phyloP scores from a whole-genome alignment of 495 filamentous ascomycete species.

The Xylaria acuta region DNA sequence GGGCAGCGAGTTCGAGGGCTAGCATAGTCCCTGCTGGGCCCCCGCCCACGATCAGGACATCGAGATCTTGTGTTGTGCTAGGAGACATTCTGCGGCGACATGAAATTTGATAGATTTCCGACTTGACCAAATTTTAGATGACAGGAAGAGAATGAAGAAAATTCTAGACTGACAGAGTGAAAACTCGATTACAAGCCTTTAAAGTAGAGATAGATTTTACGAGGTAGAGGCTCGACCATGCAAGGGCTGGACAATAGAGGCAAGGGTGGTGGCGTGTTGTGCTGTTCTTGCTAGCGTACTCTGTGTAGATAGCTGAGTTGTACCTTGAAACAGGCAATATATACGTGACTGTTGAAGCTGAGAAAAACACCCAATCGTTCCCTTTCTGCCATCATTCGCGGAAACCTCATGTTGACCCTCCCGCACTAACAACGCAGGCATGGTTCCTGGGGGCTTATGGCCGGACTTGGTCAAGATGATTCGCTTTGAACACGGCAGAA shows the following conservation, averaged over 20 bases:
- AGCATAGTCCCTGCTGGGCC: conserved; percentile 39
- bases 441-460: background rate
- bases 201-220: background rate
- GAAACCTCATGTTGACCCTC: background rate
- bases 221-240: background rate
- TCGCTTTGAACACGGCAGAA: conserved; percentile 44
- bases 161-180: background rate
- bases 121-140: background rate
- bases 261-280: background rate
- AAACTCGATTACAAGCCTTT: background rate
- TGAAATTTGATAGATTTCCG: background rate
- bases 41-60: conserved; percentile 41
- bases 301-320: background rate
- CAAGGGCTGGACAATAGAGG: background rate
- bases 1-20: conserved; percentile 36
- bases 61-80: conserved; percentile 16
- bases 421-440: background rate
- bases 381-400: background rate
- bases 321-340: background rate
- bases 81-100: background rate
- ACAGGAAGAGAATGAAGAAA: background rate
- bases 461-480: conserved; percentile 40
- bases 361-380: background rate
- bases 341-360: background rate
- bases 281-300: background rate